These are phyloP conservation scores for Aspergillus cristatus DNA, from an alignment of 495 filamentous ascomycete species.

Conservation along the genomic window DNA sequence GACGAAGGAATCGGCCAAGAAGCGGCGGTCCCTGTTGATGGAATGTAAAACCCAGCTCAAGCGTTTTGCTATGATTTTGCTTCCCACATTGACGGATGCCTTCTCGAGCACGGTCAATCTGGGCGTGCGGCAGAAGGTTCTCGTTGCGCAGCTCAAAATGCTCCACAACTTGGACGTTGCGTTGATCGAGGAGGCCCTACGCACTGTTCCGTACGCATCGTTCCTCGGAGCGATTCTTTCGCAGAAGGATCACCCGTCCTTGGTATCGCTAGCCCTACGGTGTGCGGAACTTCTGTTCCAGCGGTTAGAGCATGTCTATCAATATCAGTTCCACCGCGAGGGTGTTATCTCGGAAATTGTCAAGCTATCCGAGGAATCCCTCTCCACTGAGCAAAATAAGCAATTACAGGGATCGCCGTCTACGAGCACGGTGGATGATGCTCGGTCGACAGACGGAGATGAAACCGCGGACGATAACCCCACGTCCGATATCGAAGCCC, in stretches of 20 bases:
- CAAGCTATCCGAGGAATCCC: conserved; percentile 55
- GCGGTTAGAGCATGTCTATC: conserved; percentile 78
- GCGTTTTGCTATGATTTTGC: conserved; percentile 88
- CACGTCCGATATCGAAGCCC: neutral
- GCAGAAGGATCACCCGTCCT: conserved; percentile 81
- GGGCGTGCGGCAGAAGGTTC: conserved; percentile 92
- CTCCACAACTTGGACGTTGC: conserved; percentile 82
- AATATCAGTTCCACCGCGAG: conserved; percentile 94
- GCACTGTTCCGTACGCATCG: conserved; percentile 93
- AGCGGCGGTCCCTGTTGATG: conserved; percentile 65
- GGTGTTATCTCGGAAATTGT: conserved; percentile 88
- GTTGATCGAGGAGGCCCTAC: conserved; percentile 78
- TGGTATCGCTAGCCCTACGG: conserved; percentile 80
- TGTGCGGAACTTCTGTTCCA: conserved; percentile 81
- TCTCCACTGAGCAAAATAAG: conserved; percentile 26
- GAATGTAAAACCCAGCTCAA: conserved; percentile 77
- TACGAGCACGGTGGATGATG: conserved; percentile 11
- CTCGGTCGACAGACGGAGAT: too few relatives aligned
- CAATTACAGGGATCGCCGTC: conserved; percentile 7
- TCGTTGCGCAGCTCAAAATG: conserved; percentile 95
- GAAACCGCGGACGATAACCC: conserved; percentile 2
- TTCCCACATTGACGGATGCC: conserved; percentile 93
- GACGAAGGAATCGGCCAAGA: conserved; percentile 60
- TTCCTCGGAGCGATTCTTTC: conserved; percentile 93
- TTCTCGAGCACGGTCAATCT: conserved; percentile 98